Conservation (phyloP, 2,329 filamentous ascomycete species). For the Fusarium abutilonis region DNA sequence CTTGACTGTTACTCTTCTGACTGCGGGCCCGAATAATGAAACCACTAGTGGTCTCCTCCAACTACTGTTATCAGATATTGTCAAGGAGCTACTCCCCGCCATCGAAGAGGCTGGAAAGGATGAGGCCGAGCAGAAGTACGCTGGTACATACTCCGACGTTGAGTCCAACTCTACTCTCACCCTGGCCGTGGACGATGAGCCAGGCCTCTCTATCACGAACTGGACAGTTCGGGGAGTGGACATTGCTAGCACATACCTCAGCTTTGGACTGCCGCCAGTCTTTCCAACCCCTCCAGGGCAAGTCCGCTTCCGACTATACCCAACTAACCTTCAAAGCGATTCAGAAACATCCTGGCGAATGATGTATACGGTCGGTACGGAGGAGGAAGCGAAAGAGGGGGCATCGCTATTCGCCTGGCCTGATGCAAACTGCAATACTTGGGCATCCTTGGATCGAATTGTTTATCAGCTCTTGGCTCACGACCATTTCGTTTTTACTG, state of each 20-base stretch:
- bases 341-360: conserved; percentile 11
- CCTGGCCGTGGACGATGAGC: conserved; percentile 7
- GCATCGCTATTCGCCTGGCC: conserved; percentile 9
- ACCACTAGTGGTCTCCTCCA: neutral
- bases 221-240: conserved; percentile 23
- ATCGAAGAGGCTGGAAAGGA: conserved; percentile 17
- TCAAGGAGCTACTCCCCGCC: neutral
- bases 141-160: conserved; percentile 3
- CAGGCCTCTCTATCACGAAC: conserved; percentile 8
- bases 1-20: neutral
- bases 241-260: conserved; percentile 2
- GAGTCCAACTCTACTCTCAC: conserved; percentile 2
- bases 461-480: conserved; percentile 15
- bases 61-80: neutral
- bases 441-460: conserved; percentile 11
- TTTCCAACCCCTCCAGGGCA: neutral
- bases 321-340: neutral
- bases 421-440: conserved; percentile 6
- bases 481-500: conserved; percentile 17
- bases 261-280: neutral
- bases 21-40: conserved; percentile 7
- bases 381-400: neutral
- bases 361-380: neutral
- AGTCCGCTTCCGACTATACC: conserved; percentile 21
- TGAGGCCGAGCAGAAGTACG: conserved; percentile 9